Base-by-base conservation (phyloP, 805 yeast species). In the Cyberlindnera subsufficiens region DNA sequence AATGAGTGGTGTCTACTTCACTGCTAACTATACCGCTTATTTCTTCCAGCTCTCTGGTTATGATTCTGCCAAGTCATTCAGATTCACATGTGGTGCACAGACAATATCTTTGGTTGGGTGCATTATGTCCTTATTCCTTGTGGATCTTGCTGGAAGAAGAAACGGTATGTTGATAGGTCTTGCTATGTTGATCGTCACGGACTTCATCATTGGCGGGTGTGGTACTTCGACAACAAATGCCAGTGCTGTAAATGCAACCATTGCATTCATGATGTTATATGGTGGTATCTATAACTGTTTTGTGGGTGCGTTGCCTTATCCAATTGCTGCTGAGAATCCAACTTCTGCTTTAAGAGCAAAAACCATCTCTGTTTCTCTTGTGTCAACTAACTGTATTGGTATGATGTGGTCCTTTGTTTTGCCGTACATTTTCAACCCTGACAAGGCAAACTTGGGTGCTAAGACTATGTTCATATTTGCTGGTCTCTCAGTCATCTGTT, bases 11-110 rank as follows among this genome's bases (percentile, higher is more conserved):
- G 27, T 22, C 2, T 22, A 22, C 27, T 22, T 22, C 11, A 45
- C 53, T 15, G 64, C 65, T 59, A 69, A 68, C 32, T 73, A 69
- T 54, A 59, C 75, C 9, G 67, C 79, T n/a, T 73, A 71, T 50
- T 72, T 68, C 54, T 74, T 66, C 51, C 56, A 59, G 40, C 66
- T 71, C 40, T 72, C 75, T 29, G 79, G 79, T 38, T 65, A 68
- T 54, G 56, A 67, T 8, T 55, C 63, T 13, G 51, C 62, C 20
- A 65, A 62, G 53, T 59, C 76, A 3, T 74, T 69, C 56, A 29
- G 35, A 32, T 67, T 66, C 25, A 65, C 54, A 3, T 49, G 56
- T 46, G 66, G 64, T 33, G 56, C 59, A 15, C 63, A 62, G 44
- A 50, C 58, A 7, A 46, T 64, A 16, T 55, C 67, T 5, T 40